Base-by-base conservation (phyloP, 176 grass and related monocot species). In the Themeda triandra region DNA sequence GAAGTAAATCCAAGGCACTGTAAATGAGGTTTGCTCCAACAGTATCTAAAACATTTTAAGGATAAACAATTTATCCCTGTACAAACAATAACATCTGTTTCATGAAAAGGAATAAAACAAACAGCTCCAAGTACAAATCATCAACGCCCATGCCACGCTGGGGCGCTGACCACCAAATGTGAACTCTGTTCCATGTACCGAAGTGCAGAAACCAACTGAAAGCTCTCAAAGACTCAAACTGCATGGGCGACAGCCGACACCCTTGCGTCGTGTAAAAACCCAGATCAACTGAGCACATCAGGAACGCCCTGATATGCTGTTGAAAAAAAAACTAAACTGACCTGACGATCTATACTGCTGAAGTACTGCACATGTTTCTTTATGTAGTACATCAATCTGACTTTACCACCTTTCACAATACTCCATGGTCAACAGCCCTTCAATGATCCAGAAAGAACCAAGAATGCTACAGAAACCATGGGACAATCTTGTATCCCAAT, bases 401-500 rank as follows among this genome's bases (percentile, higher is more conserved):
- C 86, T 37, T 46, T 35, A 82, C 37, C 73, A 83, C 29, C 63
- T 46, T 68, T 42, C 19, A 71, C 49, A 70, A 21, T 85, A 63
- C 5, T 48, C 13, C 82, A 76, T 85, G 53, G 17, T 48, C 42
- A 65, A 49, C 71, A 64, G 10, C 32, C 23, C 59, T 83, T 77
- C n/a, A 79, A 71, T 4, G 24, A 42, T 49, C 15, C 36, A 3
- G 15, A 49, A 80, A 66, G n/a, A 83, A 72, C 53, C 64, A 77
- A 35, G 13, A 28, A 28, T 8, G 56, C 13, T 8, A 41, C 12
- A 11, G 27, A 79, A 83, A 62, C 67, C 73, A 86, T n/a, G 13
- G 37, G 66, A 49, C 76, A 42, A 40, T 58, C 74, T 69, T 32
- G 41, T 71, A 80, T 17, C 73, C 86, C 87, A 90, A 78, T 21